Evolutionary conservation across 495 filamentous ascomycete species (phyloP).

Genomic region (Extremus antarcticus): DNA sequence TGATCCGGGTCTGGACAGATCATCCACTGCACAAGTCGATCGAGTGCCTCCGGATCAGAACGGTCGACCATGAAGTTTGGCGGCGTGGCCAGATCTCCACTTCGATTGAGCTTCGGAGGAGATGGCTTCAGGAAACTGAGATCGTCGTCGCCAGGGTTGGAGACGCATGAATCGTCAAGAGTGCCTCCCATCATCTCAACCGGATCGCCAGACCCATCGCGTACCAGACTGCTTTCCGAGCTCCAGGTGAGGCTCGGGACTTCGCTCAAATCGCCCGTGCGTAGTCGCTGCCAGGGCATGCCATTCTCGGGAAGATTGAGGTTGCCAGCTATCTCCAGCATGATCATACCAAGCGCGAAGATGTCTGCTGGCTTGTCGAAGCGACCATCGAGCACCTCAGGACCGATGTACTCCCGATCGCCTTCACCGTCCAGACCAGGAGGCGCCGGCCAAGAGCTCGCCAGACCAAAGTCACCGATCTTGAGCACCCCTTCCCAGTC

Average conservation of each 20-base stretch:
- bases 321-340: slow-evolving; percentile 88
- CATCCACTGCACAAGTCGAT: slow-evolving; percentile 82
- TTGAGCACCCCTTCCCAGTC: slow-evolving; percentile 85
- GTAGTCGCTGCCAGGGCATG: slow-evolving; percentile 72
- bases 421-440: slow-evolving; percentile 78
- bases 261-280: slow-evolving; percentile 75
- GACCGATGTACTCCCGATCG: slow-evolving; percentile 89
- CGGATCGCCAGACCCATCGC: slow-evolving; percentile 65
- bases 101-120: slow-evolving; percentile 31
- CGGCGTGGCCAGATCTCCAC: slow-evolving; percentile 58
- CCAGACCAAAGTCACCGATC: slow-evolving; percentile 93
- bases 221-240: slow-evolving; percentile 54
- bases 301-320: slow-evolving; percentile 87
- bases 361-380: slow-evolving; percentile 87
- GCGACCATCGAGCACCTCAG: slow-evolving; percentile 72
- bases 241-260: slow-evolving; percentile 75
- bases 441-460: slow-evolving; percentile 64
- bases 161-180: slow-evolving; percentile 12
- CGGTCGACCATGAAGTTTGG: slow-evolving; percentile 78
- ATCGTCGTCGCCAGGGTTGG: slow-evolving; percentile 12
- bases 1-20: slow-evolving; percentile 60
- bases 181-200: slow-evolving; percentile 23
- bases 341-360: slow-evolving; percentile 85
- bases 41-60: slow-evolving; percentile 57
- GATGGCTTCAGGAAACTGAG: slow-evolving; percentile 16